Evolutionary conservation across 108 stramenopile species (phyloP).

Genomic region (Pelagomonas calceolata): DNA sequence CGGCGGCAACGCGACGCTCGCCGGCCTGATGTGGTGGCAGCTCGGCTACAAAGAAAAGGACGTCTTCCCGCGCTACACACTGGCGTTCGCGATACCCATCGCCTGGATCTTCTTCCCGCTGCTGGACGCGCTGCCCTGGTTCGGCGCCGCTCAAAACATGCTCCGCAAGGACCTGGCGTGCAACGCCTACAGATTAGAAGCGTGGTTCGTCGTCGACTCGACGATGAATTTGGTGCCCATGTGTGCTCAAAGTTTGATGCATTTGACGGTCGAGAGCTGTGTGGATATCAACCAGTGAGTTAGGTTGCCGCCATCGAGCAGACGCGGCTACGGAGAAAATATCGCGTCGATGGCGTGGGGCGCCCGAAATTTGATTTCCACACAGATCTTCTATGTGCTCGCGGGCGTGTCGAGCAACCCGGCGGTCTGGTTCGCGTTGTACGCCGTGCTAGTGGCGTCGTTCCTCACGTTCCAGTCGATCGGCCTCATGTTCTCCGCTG

Average conservation of each 20-base stretch:
- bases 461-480: not conserved
- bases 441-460: not conserved
- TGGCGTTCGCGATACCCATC: not conserved
- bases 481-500: not conserved
- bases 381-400: not conserved
- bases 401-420: not conserved
- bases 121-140: not conserved
- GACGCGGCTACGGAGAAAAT: too few relatives aligned
- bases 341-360: too few relatives aligned
- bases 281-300: too few relatives aligned
- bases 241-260: not conserved
- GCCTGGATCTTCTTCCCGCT: constrained; percentile 4
- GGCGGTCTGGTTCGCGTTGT: not conserved
- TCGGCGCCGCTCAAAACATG: not conserved
- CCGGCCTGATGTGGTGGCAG: not conserved
- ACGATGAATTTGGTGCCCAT: not conserved
- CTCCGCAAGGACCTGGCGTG: not conserved
- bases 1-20: not conserved
- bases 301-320: too few relatives aligned
- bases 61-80: not conserved
- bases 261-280: not conserved
- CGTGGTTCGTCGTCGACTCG: not conserved
- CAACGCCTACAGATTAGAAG: not conserved
- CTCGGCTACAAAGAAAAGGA: not conserved
- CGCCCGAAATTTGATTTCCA: too few relatives aligned